Conservation (phyloP, 192 early-diverging fungal genomes). For the Coemansia sp. region DNA sequence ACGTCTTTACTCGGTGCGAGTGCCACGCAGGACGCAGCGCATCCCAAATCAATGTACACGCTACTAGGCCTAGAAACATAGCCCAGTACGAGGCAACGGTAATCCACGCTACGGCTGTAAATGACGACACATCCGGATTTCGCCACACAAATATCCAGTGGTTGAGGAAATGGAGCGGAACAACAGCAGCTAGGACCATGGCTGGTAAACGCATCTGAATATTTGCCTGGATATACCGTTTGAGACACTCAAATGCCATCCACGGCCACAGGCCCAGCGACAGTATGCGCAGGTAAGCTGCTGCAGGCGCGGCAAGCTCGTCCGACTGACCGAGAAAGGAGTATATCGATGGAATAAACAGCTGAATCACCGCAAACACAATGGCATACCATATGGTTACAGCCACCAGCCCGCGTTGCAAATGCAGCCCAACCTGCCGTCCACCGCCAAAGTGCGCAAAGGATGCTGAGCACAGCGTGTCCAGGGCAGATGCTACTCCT, state of each 20-base stretch:
- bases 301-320: slow-evolving; percentile 68
- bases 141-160: slow-evolving; percentile 83
- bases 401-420: slow-evolving; percentile 81
- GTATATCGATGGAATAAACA: slow-evolving; percentile 67
- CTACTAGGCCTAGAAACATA: slow-evolving; percentile 64
- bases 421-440: slow-evolving; percentile 64
- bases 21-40: slow-evolving; percentile 64
- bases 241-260: slow-evolving; percentile 84
- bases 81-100: slow-evolving; percentile 75
- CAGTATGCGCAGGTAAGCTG: slow-evolving; percentile 65
- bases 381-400: slow-evolving; percentile 63
- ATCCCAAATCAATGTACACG: slow-evolving; percentile 63
- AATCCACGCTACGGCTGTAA: slow-evolving; percentile 81
- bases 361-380: slow-evolving; percentile 71
- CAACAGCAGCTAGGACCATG: slow-evolving; percentile 25
- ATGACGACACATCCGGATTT: slow-evolving; percentile 60
- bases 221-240: slow-evolving; percentile 84
- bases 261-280: slow-evolving; percentile 78
- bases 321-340: slow-evolving; percentile 70
- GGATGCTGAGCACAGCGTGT: slow-evolving; percentile 72
- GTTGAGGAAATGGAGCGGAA: slow-evolving; percentile 56
- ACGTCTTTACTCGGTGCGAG: slow-evolving; percentile 49
- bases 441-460: slow-evolving; percentile 64
- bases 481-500: slow-evolving; percentile 71
- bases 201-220: slow-evolving; percentile 74